phyloP scores from a whole-genome alignment of 352 stramenopile species.

The Globisporangium uncinulatum region DNA sequence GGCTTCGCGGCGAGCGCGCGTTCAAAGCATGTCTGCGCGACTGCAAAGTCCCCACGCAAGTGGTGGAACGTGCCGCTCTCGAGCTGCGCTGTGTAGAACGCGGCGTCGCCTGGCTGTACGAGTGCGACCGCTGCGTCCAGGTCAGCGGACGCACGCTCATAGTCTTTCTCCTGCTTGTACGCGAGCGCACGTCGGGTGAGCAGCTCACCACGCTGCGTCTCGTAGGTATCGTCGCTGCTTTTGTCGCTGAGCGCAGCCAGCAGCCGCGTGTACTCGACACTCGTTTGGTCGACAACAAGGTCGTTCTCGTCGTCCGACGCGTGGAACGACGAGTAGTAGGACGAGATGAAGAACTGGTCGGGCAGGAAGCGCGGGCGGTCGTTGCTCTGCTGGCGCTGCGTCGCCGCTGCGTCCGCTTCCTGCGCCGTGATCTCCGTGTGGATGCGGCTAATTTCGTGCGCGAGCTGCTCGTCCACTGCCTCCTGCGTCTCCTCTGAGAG shows the following conservation, averaged over 20 bases:
- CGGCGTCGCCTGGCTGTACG: conserved; percentile 37
- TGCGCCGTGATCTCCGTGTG: conserved; percentile 67
- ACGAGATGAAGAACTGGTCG: conserved; percentile 81
- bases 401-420: conserved; percentile 50
- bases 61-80: conserved; percentile 77
- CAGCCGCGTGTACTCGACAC: conserved; percentile 48
- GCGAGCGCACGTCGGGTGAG: conserved; percentile 59
- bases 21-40: conserved; percentile 61
- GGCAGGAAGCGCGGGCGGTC: conserved; percentile 57
- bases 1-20: conserved; percentile 55
- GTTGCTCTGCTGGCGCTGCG: conserved; percentile 41
- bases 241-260: conserved; percentile 31
- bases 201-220: conserved; percentile 37
- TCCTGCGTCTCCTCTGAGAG: conserved; percentile 77
- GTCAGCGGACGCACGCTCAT: conserved; percentile 56
- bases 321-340: conserved; percentile 86
- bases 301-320: conserved; percentile 73
- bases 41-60: conserved; percentile 67
- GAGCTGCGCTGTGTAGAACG: conserved; percentile 72
- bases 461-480: conserved; percentile 62
- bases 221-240: conserved; percentile 15
- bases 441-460: conserved; percentile 69
- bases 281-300: conserved; percentile 43
- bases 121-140: conserved; percentile 48
- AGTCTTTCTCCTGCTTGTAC: conserved; percentile 60